phyloP scores from a whole-genome alignment of 1,284 basidiomycete genomes.

The Malassezia yamatoensis region DNA sequence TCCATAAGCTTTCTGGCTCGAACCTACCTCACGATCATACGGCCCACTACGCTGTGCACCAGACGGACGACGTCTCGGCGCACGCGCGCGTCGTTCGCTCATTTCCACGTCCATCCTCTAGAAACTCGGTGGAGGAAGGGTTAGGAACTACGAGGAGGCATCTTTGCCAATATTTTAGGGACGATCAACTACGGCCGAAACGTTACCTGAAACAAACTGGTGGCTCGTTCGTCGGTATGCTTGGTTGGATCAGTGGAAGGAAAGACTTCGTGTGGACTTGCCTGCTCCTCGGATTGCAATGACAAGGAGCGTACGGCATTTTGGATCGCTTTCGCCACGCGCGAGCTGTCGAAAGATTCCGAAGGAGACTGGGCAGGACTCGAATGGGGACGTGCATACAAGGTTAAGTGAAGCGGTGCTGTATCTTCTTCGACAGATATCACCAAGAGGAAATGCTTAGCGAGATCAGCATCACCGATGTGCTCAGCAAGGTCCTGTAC shows the following conservation, averaged over 20 bases:
- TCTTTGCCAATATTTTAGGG: background rate
- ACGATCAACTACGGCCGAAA: constrained; percentile 1
- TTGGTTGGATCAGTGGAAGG: background rate
- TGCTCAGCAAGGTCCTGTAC: background rate
- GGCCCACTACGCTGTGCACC: background rate
- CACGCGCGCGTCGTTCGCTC: constrained; percentile 4
- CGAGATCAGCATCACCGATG: background rate
- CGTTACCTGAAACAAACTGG: background rate
- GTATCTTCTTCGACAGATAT: constrained; percentile 4
- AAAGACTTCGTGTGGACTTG: background rate
- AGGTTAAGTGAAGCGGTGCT: background rate
- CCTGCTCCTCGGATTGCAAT: background rate
- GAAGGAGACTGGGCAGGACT: no score
- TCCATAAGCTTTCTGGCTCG: background rate
- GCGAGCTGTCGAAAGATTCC: background rate
- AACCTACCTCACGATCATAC: constrained; percentile 4
- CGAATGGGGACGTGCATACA: constrained; percentile 1
- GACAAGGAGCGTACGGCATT: background rate
- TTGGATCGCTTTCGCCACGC: background rate
- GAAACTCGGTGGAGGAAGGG: background rate
- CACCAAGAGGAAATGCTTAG: constrained; percentile 2
- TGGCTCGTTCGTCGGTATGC: background rate
- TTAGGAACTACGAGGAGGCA: background rate
- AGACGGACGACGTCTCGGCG: background rate
- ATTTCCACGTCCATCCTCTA: constrained; percentile 17